Evolutionary conservation across 2,329 filamentous ascomycete genomes (phyloP), one percentile per base, ranked within the genome.

Genomic region (Monilinia laxa): DNA sequence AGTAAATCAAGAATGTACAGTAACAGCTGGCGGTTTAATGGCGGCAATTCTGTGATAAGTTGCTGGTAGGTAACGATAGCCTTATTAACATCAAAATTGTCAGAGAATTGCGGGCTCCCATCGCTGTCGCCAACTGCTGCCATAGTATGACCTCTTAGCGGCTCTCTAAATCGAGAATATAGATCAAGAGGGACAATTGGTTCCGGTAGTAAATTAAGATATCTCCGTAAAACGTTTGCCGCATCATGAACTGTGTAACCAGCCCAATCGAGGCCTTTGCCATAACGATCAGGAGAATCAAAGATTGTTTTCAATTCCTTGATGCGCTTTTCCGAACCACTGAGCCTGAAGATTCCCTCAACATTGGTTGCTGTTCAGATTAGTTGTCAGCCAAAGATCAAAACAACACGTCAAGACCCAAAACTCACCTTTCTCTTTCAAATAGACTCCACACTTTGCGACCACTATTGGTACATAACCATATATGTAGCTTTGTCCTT

Each of bases 191-290:
- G 95, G 40, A 99, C 95, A 70, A 99, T 97, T 6, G 95, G 95
- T 77, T 99, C 95, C 2, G 95, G 95, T 2, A 99, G 85, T 76
- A 97, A 92, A 78, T 98, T 98, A 70, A 99, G 87, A 77, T 99
- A 99, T 73, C 95, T 88, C 70, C 95, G 89, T 55, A 99, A 85
- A 69, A 99, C 94, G 76, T 98, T 99, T 74, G 95, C 93, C 35
- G 95, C 95, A 83, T 99, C 95, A 79, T 99, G 95, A 53, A 99
- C 95, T 0, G 95, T 99, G 78, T 97, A 99, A 57, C 95, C 95
- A 57, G 92, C 90, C 95, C 95, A 99, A 74, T 97, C 91, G 35
- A 99, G 84, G 20, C 95, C 95, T 79, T 99, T 99, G 65, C 95
- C 95, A 77, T 97, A 99, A 73, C 93, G 86, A 74, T 96, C 92